phyloP scores from a whole-genome alignment of 768 basidiomycete species.

The Tylopilus subfusipes region DNA sequence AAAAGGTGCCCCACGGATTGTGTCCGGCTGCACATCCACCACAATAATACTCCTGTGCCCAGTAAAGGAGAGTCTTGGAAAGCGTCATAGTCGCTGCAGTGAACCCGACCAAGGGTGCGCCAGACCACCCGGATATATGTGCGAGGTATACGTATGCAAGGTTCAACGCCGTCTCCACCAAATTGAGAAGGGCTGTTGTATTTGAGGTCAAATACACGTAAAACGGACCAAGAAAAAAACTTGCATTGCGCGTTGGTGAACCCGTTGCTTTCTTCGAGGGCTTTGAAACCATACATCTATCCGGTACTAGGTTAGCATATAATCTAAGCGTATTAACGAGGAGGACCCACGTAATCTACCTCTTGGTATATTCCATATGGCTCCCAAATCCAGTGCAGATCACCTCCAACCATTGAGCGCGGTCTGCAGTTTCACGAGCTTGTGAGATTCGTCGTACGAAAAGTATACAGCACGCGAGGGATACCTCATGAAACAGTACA shows the following conservation, averaged over 20 bases:
- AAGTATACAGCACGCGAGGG: background rate
- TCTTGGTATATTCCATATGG: conserved; percentile 78
- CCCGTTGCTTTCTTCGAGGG: conserved; percentile 63
- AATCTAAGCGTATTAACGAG: background rate
- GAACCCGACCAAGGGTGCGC: conserved; percentile 75
- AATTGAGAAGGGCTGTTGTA: conserved; percentile 63
- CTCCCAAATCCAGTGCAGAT: conserved; percentile 89
- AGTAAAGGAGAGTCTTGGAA: conserved; percentile 83
- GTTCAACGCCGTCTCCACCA: conserved; percentile 77
- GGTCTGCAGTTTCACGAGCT: conserved; percentile 46
- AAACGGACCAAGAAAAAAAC: conserved; percentile 16
- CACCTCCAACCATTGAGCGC: conserved; percentile 82
- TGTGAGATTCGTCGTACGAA: background rate
- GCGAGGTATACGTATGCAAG: conserved; percentile 72
- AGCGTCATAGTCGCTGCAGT: conserved; percentile 72
- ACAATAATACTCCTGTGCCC: conserved; percentile 76
- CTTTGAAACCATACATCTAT: conserved; percentile 70
- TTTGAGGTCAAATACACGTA: background rate
- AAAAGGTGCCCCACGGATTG: conserved; percentile 49
- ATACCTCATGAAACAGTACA: conserved; percentile 79
- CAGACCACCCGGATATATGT: conserved; percentile 56
- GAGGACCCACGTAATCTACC: conserved; percentile 42
- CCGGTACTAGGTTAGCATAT: conserved; percentile 33
- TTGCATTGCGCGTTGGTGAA: conserved; percentile 85
- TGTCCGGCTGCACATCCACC: conserved; percentile 72